Evolutionary conservation across 768 basidiomycete genomes (phyloP).

Genomic region (Cantharellus anzutake): DNA sequence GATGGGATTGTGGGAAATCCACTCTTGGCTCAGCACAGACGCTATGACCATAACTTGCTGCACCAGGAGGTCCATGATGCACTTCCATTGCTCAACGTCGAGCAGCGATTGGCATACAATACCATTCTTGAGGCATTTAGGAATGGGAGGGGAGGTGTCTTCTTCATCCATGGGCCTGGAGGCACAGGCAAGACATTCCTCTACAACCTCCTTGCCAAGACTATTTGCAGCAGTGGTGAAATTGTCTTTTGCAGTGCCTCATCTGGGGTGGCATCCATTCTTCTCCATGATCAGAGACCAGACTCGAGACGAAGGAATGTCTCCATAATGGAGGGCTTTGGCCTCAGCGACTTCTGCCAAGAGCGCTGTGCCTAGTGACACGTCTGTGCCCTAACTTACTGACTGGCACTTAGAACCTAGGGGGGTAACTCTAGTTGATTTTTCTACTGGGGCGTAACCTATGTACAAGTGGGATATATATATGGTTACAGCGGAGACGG

Average conservation of each 20-base stretch:
- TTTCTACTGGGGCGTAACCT: too few species aligned
- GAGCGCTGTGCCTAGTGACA: too few species aligned
- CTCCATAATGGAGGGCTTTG: too few species aligned
- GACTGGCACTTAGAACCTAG: too few species aligned
- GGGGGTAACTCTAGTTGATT: too few species aligned
- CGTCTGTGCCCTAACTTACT: too few species aligned
- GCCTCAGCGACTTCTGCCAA: too few species aligned
- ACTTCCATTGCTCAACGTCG: conserved; percentile 14
- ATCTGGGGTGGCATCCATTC: conserved; percentile 28
- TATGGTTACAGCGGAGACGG: too few species aligned
- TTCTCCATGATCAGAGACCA: conserved; percentile 24
- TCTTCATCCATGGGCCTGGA: conserved; percentile 26
- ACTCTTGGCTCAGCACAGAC: conserved; percentile 10
- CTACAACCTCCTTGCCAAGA: conserved; percentile 19
- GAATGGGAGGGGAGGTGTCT: conserved; percentile 10
- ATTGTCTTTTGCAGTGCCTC: conserved; percentile 32
- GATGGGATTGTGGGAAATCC: conserved; percentile 5
- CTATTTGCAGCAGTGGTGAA: conserved; percentile 12
- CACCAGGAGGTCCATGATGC: conserved; percentile 3
- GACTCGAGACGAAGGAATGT: conserved; percentile 24
- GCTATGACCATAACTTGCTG: conserved; percentile 6
- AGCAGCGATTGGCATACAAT: conserved; percentile 16
- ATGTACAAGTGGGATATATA: too few species aligned
- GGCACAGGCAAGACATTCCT: conserved; percentile 30
- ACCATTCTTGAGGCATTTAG: conserved; percentile 15